These are phyloP conservation scores for Diddensiella santjacobensis DNA, from an alignment of 805 yeast genomes.

Conservation along the genomic window DNA sequence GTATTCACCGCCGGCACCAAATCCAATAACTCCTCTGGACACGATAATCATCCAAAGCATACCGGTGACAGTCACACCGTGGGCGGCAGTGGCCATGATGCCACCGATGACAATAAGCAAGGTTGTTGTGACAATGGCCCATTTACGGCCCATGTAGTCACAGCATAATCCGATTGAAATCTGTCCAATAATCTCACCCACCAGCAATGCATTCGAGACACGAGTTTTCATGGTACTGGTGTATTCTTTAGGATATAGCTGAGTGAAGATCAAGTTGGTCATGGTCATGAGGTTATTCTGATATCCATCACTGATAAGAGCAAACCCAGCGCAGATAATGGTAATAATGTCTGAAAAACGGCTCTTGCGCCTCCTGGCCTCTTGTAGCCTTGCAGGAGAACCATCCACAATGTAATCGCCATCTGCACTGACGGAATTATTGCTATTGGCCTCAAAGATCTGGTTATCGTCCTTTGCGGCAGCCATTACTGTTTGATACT, in stretches of 20 bases:
- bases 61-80: conserved; percentile 54
- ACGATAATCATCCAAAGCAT: conserved; percentile 76
- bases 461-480: not conserved
- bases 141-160: conserved; percentile 63
- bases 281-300: conserved; percentile 72
- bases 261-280: conserved; percentile 55
- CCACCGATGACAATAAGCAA: conserved; percentile 60
- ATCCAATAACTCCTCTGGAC: conserved; percentile 71
- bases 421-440: not conserved
- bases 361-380: conserved; percentile 1
- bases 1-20: conserved; percentile 77
- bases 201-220: conserved; percentile 64
- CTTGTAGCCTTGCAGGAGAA: not conserved
- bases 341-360: conserved; percentile 28
- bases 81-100: conserved; percentile 64
- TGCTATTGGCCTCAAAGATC: not conserved
- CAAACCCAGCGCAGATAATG: conserved; percentile 67
- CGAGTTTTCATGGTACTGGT: conserved; percentile 50
- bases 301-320: conserved; percentile 73
- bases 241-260: conserved; percentile 43
- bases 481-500: not conserved
- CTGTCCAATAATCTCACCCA: conserved; percentile 71
- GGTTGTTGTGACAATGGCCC: conserved; percentile 64
- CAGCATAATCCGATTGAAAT: conserved; percentile 60
- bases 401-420: not conserved